Base-by-base conservation (phyloP, 1,284 basidiomycete species). In the Moesziomyces sp. region DNA sequence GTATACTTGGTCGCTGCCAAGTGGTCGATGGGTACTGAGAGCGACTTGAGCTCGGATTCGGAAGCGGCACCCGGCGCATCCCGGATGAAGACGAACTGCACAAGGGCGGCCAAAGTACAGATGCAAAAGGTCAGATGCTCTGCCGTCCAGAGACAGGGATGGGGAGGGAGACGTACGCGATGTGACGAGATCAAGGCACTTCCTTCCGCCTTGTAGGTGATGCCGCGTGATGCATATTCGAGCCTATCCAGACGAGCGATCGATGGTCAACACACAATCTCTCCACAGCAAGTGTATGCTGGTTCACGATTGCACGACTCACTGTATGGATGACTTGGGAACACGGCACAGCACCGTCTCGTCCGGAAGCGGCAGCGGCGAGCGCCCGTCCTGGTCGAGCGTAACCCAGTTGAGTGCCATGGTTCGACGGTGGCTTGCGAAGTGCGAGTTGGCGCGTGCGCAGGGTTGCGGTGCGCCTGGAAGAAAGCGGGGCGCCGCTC, bases 391-490 rank as follows among this genome's bases (percentile, higher is more conserved):
- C n/a, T 59, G 55, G 48, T 59, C 74, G 42, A 78, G 67, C 71
- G 74, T 76, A 9, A 75, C 78, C 78, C 78, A 80, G 52, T 80
- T 80, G 52, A 80, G 64, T 21, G 78, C 76, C 77, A 79, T 79
- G 11, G 21, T 58, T 58, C 8, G 47, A 40, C 18, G 10, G 30
- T 14, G 38, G 6, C 16, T 18, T 14, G 38, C 26, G 6, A 28
- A 8, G 6, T 28, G 26, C 26, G 18, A 14, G 38, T 16, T 40
- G 38, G 38, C 14, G 38, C 16, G 38, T 40, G 38, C 38, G 38
- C 38, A 16, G 38, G 16, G 16, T 16, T 14, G 16, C 38, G 38
- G 16, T 14, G 14, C 30, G 11, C 30, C 4, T 13, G 30, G 30
- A 33, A 33, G 30, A 33, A 40, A 40, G 16, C 30, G 30, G 30